Conservation (phyloP, 768 basidiomycete genomes). For the Boletus sp. region DNA sequence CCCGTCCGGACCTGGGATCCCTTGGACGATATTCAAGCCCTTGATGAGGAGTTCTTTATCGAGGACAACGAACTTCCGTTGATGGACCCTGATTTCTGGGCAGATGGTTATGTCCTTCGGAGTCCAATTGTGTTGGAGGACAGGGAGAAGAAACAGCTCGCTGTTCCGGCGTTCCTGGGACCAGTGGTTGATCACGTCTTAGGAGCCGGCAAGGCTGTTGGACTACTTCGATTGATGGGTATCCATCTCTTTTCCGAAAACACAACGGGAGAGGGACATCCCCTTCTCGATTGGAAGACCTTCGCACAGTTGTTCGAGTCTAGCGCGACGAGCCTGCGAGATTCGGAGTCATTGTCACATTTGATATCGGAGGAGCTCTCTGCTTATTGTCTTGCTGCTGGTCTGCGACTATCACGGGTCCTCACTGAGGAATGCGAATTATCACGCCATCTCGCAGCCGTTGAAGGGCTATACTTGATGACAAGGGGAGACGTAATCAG, state of each 20-base stretch:
- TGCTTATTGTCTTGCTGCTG: slow-evolving; percentile 52
- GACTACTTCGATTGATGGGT: slow-evolving; percentile 61
- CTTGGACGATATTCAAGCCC: slow-evolving; percentile 18
- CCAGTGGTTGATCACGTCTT: slow-evolving; percentile 58
- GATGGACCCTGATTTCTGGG: slow-evolving; percentile 76
- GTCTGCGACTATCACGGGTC: slow-evolving; percentile 51
- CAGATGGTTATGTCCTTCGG: slow-evolving; percentile 62
- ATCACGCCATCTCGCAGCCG: slow-evolving; percentile 55
- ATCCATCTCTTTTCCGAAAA: slow-evolving; percentile 17
- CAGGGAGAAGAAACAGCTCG: slow-evolving; percentile 23
- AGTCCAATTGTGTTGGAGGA: slow-evolving; percentile 34
- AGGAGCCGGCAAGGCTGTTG: slow-evolving; percentile 71
- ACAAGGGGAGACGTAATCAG: slow-evolving; percentile 72
- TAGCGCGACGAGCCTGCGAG: slow-evolving; percentile 37
- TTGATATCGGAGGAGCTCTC: slow-evolving; percentile 61
- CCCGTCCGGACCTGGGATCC: slow-evolving; percentile 39
- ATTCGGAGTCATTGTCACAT: slow-evolving; percentile 58
- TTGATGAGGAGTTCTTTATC: slow-evolving; percentile 80
- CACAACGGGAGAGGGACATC: slow-evolving; percentile 20
- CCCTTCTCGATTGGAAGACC: slow-evolving; percentile 38
- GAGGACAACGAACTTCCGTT: slow-evolving; percentile 64
- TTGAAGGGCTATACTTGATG: slow-evolving; percentile 76
- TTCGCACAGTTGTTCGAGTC: slow-evolving; percentile 41
- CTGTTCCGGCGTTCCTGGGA: slow-evolving; percentile 58
- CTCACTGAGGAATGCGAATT: slow-evolving; percentile 65